A percentile compares a stretch with the other conserved stretches of the same genome.
These are phyloP conservation scores for Suhomyces faveliae DNA, from an alignment of 805 yeast species.

Conservation along the genomic window DNA sequence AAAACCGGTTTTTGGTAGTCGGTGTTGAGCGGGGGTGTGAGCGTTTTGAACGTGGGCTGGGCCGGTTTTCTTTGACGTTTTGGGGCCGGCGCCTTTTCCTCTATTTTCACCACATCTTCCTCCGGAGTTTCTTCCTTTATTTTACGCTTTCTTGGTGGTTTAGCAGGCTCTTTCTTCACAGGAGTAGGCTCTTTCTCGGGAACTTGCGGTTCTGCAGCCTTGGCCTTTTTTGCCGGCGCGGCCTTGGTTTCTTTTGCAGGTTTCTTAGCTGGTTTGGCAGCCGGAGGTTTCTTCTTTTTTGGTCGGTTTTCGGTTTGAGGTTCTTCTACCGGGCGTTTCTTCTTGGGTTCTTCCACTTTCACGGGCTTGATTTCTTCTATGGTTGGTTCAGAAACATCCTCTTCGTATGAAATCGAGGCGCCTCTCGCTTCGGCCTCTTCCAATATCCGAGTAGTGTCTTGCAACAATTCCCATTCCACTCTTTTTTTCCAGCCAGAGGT, in stretches of 20 bases:
- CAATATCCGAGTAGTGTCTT: conserved; percentile 58
- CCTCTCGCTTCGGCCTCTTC: conserved; percentile 44
- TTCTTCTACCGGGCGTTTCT: neutral
- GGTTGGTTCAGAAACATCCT: neutral
- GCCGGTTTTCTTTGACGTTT: conserved; percentile 11
- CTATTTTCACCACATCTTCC: neutral
- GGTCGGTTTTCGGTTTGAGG: neutral
- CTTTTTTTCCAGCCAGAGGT: conserved; percentile 57
- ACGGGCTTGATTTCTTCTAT: neutral
- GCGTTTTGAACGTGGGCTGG: conserved; percentile 6
- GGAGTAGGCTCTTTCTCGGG: neutral
- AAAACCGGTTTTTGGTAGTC: conserved; percentile 18
- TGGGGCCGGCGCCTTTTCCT: conserved; percentile 1
- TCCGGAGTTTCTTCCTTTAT: conserved; percentile 2
- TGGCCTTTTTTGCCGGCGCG: neutral
- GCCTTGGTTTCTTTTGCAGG: neutral
- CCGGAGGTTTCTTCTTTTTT: conserved; percentile 3
- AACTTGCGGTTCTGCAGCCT: conserved; percentile 8
- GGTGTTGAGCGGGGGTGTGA: conserved; percentile 22
- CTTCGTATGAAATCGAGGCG: conserved; percentile 20
- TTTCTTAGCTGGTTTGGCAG: conserved; percentile 5
- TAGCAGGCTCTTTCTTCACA: neutral
- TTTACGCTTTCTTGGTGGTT: conserved; percentile 7
- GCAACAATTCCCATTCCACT: conserved; percentile 64
- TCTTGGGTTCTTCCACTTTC: conserved; percentile 1